Evolutionary conservation across 352 stramenopile genomes (phyloP), one percentile per base, ranked within the genome.

Genomic region (Phytophthora syringae): DNA sequence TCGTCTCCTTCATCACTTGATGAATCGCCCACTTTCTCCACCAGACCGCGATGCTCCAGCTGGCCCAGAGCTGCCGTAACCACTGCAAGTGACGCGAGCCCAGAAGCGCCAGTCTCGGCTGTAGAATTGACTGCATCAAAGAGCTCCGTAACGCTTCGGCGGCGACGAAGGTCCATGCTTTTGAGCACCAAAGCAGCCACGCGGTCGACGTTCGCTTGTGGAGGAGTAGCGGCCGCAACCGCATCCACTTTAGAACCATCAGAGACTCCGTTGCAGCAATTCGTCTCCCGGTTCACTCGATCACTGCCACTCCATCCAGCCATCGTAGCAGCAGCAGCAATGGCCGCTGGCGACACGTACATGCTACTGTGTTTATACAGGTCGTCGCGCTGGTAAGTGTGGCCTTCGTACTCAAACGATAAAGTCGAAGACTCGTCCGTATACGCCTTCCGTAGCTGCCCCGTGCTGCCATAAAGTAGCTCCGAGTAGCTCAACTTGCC

Each of bases 401-500:
- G 64, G 10, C 83, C 84, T 64, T 89, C 82, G 57, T 88, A 88
- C 48, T 95, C 85, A 49, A 95, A 95, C 13, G 78, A 86, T 0
- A 89, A 56, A 18, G 83, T 93, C 16, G 84, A 93, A 16, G 84
- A 93, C 52, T 95, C 87, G 0, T 63, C 62, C 3, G 87, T 95
- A 60, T 93, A 95, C 28, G 83, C 86, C 61, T 95, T 95, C 18
- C 85, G 82, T 16, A 95, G 49, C 21, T 95, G 87, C 1, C 87
- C 87, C 1, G 86, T 94, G 44, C 82, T 89, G 0, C 79, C 87
- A 58, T 91, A 95, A 4, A 95, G 58, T 16, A 95, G 62, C 25
- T 95, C 87, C 15, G 85, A 82, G 60, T 94, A 95, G 49, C 85
- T 94, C 22, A 95, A 70, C 39, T 94, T 95, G 16, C 85, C 85